phyloP scores from a whole-genome alignment of 2,329 filamentous ascomycete species.

The Chrysosporium queenslandicum region DNA sequence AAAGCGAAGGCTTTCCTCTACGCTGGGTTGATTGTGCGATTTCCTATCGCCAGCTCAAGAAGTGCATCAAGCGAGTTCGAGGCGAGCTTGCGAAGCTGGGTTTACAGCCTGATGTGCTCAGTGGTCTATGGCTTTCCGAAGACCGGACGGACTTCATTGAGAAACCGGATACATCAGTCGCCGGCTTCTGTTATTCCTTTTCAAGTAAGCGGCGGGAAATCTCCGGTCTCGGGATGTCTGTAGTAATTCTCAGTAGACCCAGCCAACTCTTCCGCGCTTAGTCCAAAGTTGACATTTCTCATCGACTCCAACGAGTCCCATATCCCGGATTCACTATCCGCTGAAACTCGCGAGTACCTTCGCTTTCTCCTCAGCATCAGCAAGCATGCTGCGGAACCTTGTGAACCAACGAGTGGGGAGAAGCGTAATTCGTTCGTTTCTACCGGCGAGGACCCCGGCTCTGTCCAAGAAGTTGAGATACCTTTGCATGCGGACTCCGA shows the following conservation, averaged over 20 bases:
- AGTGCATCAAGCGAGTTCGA: slow-evolving; percentile 73
- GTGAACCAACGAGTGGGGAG: background rate
- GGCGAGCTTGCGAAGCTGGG: slow-evolving; percentile 60
- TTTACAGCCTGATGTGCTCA: slow-evolving; percentile 60
- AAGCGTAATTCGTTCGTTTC: background rate
- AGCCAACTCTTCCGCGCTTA: slow-evolving; percentile 41
- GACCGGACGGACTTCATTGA: background rate
- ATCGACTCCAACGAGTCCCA: slow-evolving; percentile 56
- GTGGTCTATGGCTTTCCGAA: slow-evolving; percentile 47
- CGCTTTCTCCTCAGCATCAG: slow-evolving; percentile 39
- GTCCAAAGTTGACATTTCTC: slow-evolving; percentile 60
- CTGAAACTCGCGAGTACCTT: slow-evolving; percentile 54
- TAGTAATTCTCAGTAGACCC: slow-evolving; percentile 18
- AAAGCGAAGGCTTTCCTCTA: slow-evolving; percentile 62
- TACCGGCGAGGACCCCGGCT: background rate
- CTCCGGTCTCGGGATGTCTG: background rate
- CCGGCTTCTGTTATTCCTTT: slow-evolving; percentile 16
- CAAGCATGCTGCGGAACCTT: background rate
- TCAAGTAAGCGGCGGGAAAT: slow-evolving; percentile 10
- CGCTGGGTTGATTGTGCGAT: slow-evolving; percentile 65
- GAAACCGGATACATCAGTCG: slow-evolving; percentile 7
- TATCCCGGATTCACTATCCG: slow-evolving; percentile 57
- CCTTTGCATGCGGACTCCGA: slow-evolving; percentile 66
- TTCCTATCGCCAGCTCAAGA: slow-evolving; percentile 76
- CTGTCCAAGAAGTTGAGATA: slow-evolving; percentile 48